These are phyloP conservation scores for Polyporus arcularius DNA, from an alignment of 768 basidiomycete genomes.

Conservation along the genomic window DNA sequence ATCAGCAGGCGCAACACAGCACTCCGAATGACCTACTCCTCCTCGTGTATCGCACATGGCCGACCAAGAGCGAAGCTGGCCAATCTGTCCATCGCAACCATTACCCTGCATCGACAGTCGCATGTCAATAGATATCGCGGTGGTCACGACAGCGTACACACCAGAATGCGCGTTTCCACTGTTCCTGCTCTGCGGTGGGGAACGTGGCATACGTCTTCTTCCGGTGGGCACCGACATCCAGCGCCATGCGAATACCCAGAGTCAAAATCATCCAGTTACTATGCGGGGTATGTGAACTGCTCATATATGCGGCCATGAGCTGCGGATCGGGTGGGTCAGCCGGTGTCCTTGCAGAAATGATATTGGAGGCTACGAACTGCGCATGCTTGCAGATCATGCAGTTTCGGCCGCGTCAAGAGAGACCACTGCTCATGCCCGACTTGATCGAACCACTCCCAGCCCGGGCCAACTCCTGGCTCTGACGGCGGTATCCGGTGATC, in stretches of 20 bases:
- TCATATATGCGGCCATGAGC: conserved; percentile 15
- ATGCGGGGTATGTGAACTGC: not conserved
- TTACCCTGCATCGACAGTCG: conserved; percentile 36
- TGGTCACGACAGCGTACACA: conserved; percentile 27
- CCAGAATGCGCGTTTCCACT: conserved; percentile 55
- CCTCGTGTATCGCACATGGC: conserved; percentile 65
- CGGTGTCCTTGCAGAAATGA: not conserved
- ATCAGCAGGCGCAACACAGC: not conserved
- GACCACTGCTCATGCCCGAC: conserved; percentile 36
- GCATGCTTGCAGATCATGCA: conserved; percentile 14
- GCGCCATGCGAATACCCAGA: conserved; percentile 46
- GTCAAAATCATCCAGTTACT: conserved; percentile 4
- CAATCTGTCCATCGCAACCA: conserved; percentile 44
- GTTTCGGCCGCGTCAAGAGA: conserved; percentile 18
- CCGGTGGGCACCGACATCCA: conserved; percentile 51
- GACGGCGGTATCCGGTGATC: conserved; percentile 42
- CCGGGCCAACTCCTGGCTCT: conserved; percentile 31
- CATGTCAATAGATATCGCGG: not conserved
- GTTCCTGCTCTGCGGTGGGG: conserved; percentile 43
- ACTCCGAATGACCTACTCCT: conserved; percentile 51
- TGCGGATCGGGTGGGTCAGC: not conserved
- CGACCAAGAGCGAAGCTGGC: conserved; percentile 55
- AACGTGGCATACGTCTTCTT: conserved; percentile 32
- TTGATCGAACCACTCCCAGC: conserved; percentile 47
- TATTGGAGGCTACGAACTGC: not conserved